Conservation (phyloP, 305 asterid genomes). For the Fraxinus albicans region DNA sequence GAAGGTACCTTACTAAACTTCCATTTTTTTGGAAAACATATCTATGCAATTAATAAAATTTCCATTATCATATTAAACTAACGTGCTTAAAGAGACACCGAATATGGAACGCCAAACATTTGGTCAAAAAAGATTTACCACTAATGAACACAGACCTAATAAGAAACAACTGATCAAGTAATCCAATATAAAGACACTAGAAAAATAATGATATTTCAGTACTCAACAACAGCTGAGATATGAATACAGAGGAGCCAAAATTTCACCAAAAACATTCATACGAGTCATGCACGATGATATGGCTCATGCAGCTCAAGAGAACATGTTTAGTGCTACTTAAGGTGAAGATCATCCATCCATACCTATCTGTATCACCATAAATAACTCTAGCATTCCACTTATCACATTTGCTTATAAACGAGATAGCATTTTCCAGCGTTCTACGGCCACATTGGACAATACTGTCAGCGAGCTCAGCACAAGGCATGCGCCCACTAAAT, state of each 20-base stretch:
- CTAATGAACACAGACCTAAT: not conserved
- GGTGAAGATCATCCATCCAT: not conserved
- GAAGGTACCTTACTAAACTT: not conserved
- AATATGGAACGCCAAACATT: slow-evolving; percentile 2
- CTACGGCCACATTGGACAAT: slow-evolving; percentile 98
- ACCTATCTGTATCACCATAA: slow-evolving; percentile 99
- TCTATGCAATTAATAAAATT: not conserved
- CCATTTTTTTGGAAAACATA: not conserved
- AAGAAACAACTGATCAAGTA: not conserved
- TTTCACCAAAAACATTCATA: not conserved
- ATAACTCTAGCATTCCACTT: slow-evolving; percentile 89
- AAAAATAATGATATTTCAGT: not conserved
- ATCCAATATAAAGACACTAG: not conserved
- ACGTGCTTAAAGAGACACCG: not conserved
- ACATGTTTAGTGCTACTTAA: not conserved
- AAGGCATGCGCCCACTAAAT: slow-evolving; percentile 99
- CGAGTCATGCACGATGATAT: slow-evolving; percentile 7
- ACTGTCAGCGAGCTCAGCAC: slow-evolving; percentile 99
- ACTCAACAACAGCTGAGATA: not conserved
- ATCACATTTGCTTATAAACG: slow-evolving; percentile 67
- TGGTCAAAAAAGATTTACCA: not conserved
- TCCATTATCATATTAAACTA: slow-evolving; percentile 6
- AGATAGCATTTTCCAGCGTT: slow-evolving; percentile 86
- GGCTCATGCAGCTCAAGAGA: slow-evolving; percentile 7
- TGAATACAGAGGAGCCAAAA: not conserved